Evolutionary conservation across 805 yeast species (phyloP), one percentile per base, ranked within the genome.

Genomic region (Pichia insulana): DNA sequence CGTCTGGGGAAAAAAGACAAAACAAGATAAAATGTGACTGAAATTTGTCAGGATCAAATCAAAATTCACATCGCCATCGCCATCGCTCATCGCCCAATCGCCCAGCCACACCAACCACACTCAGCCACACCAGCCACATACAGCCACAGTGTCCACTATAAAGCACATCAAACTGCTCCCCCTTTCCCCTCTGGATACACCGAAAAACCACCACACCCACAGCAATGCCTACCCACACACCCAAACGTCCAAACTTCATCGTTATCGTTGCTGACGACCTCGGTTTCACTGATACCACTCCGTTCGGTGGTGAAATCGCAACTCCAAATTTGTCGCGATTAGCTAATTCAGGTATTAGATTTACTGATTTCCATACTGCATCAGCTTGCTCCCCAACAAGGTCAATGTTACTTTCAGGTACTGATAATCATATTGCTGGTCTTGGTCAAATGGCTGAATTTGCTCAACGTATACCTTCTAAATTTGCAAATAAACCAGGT

Each of bases 321-420:
- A 76, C 82, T 1, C 83, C 82, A 1, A 70, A 72, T 45, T 59
- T 76, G 15, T 55, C 68, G 16, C 61, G 51, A 37, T 52, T 76
- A 28, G 75, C 78, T 1, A 32, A 52, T 8, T 52, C 56, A 7
- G 81, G 82, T 5, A 50, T 68, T 17, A 53, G 75, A 36, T 71
- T 76, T 49, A 73, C 80, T 10, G 76, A 76, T 45, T 76, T 77
- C 57, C 79, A 77, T 46, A 71, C 82, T 2, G 81, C 81, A 4
- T 68, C 80, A 2, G 81, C 82, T 1, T 77, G 82, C 50, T 75
- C 82, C 2, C 82, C 83, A 7, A 77, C 82, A 0, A 59, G 82
- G 45, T 75, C 81, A 11, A 76, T 76, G 76, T 62, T 77, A 3
- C 56, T 76, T 34, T 70, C 77, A 2, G 83, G 82, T 4, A 74